Percentiles rank a stretch among this genome's conserved stretches.
phyloP scores from a whole-genome alignment of 2,329 filamentous ascomycete species.

The Xylaria hypoxylon region DNA sequence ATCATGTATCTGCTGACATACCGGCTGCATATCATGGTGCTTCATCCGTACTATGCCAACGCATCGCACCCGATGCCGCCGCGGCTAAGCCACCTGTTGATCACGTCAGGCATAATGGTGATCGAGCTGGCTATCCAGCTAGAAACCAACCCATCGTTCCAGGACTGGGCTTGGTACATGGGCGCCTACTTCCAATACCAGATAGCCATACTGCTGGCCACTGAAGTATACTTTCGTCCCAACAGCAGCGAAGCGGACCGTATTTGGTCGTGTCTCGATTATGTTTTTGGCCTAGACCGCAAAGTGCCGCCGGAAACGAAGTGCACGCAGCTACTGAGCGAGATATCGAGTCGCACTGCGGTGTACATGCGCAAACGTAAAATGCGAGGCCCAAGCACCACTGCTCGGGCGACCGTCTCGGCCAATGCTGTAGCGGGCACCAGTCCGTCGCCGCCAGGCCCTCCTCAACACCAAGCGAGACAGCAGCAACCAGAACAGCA shows the following conservation, averaged over 20 bases:
- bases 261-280: conserved; percentile 79
- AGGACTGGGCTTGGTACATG: conserved; percentile 75
- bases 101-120: conserved; percentile 69
- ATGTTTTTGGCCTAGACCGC: conserved; percentile 73
- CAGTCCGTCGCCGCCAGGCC: conserved; percentile 31
- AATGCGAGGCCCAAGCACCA: conserved; percentile 61
- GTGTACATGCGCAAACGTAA: conserved; percentile 70
- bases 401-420: conserved; percentile 54
- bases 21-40: conserved; percentile 72
- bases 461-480: conserved; percentile 17
- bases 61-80: conserved; percentile 65
- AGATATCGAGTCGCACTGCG: conserved; percentile 70
- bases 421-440: conserved; percentile 52
- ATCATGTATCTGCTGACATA: conserved; percentile 74
- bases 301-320: conserved; percentile 67
- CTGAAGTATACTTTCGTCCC: conserved; percentile 72
- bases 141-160: conserved; percentile 59
- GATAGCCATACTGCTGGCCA: conserved; percentile 73
- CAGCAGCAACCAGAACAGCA: conserved; percentile 29
- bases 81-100: conserved; percentile 71
- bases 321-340: conserved; percentile 68
- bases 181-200: conserved; percentile 81
- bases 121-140: conserved; percentile 61
- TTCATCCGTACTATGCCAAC: conserved; percentile 74
- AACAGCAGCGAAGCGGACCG: conserved; percentile 69